Evolutionary conservation across 495 filamentous ascomycete species (phyloP).

Genomic region (Penicillium mononematosum): DNA sequence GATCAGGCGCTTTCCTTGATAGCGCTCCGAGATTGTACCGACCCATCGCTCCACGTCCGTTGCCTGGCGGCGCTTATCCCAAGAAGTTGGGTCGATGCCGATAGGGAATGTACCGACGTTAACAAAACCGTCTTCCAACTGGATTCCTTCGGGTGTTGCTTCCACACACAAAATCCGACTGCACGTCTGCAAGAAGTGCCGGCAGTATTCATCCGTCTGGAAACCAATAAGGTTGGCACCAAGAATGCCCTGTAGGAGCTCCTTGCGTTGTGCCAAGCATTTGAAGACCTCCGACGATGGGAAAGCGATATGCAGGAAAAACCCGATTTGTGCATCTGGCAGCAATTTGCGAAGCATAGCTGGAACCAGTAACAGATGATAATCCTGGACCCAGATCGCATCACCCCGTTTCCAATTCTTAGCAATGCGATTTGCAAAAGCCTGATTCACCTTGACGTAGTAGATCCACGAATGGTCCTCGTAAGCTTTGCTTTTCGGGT

Average conservation of each 20-base stretch:
- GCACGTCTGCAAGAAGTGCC: constrained; percentile 92
- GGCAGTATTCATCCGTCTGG: constrained; percentile 86
- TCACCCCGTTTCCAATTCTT: constrained; percentile 90
- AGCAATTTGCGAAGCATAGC: constrained; percentile 81
- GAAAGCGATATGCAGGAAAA: constrained; percentile 93
- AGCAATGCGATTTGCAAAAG: constrained; percentile 83
- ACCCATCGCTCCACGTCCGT: constrained; percentile 74
- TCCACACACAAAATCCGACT: constrained; percentile 83
- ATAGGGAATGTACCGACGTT: constrained; percentile 67
- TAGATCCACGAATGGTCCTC: constrained; percentile 94
- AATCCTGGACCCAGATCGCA: constrained; percentile 91
- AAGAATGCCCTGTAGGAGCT: constrained; percentile 85
- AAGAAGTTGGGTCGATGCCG: constrained; percentile 78
- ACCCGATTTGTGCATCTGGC: constrained; percentile 88
- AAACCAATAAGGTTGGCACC: constrained; percentile 89
- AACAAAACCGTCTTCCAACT: constrained; percentile 90
- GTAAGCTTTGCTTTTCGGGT: constrained; percentile 96
- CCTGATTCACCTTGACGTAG: constrained; percentile 86
- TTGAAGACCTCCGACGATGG: constrained; percentile 94
- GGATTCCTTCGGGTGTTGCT: constrained; percentile 79
- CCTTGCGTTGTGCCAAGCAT: constrained; percentile 77
- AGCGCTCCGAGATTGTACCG: constrained; percentile 71
- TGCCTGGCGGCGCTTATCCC: constrained; percentile 69
- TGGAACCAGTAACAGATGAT: constrained; percentile 90
- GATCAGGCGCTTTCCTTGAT: constrained; percentile 81